Conservation (phyloP, 1,284 basidiomycete genomes). For the Rhizopogon parksii region DNA sequence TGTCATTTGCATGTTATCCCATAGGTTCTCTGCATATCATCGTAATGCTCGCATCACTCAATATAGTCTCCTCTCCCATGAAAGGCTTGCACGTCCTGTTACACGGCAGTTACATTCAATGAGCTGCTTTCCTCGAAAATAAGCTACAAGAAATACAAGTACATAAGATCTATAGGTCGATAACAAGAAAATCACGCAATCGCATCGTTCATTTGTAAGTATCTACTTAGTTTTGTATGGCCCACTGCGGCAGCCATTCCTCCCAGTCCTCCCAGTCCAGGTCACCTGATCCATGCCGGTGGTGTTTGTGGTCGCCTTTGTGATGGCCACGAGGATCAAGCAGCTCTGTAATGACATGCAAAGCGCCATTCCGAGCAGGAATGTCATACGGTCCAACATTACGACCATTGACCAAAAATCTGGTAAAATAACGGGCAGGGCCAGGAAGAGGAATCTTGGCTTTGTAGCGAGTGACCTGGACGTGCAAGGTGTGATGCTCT, state of each 20-base stretch:
- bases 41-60: conserved; percentile 37
- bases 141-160: too few species aligned
- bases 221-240: conserved; percentile 22
- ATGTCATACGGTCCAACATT: conserved; percentile 45
- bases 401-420: conserved; percentile 48
- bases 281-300: conserved; percentile 25
- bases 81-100: not conserved
- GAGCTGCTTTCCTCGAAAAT: too few species aligned
- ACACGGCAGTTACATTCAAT: not conserved
- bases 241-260: conserved; percentile 42
- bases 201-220: not conserved
- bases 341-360: conserved; percentile 48
- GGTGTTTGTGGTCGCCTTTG: conserved; percentile 12
- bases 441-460: conserved; percentile 35
- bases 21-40: conserved; percentile 29
- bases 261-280: conserved; percentile 58
- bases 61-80: conserved; percentile 21
- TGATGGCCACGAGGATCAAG: conserved; percentile 39
- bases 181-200: too few species aligned
- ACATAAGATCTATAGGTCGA: too few species aligned
- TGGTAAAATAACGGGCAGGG: conserved; percentile 34
- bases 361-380: conserved; percentile 54
- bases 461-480: conserved; percentile 42
- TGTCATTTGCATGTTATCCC: conserved; percentile 28
- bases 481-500: conserved; percentile 40